Conservation (phyloP, 1,284 basidiomycete genomes). For the Apiotrichum porosum region DNA sequence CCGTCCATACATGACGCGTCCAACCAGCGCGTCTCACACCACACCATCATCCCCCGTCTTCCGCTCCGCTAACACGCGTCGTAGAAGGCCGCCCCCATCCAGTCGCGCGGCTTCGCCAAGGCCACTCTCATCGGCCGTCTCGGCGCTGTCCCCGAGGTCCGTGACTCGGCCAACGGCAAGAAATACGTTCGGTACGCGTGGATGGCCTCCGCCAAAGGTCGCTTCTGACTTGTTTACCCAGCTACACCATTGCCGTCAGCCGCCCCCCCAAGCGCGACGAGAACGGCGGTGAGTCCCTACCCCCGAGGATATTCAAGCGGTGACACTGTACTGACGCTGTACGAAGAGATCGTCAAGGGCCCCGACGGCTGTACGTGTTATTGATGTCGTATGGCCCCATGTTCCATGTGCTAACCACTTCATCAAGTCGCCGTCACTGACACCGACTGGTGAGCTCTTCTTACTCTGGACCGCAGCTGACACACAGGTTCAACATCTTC, state of each 20-base stretch:
- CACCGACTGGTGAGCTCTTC: slow-evolving; percentile 19
- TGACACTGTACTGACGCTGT: neutral
- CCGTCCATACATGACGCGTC: neutral
- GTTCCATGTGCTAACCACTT: no score
- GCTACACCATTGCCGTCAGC: slow-evolving; percentile 31
- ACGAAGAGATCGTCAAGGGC: neutral
- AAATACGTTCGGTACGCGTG: slow-evolving; percentile 17
- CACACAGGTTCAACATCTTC: slow-evolving; percentile 38
- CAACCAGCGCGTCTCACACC: no score
- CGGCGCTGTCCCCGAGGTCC: slow-evolving; percentile 31
- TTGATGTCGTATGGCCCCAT: no score
- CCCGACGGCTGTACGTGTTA: neutral
- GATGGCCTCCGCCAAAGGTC: neutral
- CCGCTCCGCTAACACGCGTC: no score
- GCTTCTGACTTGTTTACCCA: slow-evolving; percentile 2
- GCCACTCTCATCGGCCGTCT: slow-evolving; percentile 40
- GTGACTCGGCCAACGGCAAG: slow-evolving; percentile 23
- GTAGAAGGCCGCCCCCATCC: slow-evolving; percentile 10
- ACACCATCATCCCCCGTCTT: no score
- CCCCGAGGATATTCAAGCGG: no score
- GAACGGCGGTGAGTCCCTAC: slow-evolving; percentile 27
- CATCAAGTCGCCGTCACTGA: slow-evolving; percentile 19
- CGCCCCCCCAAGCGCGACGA: slow-evolving; percentile 35
- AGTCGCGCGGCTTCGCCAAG: slow-evolving; percentile 24
- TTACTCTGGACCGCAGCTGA: slow-evolving; percentile 1